phyloP scores from a whole-genome alignment of 805 yeast species.

The Zygosaccharomyces kombuchaensis region DNA sequence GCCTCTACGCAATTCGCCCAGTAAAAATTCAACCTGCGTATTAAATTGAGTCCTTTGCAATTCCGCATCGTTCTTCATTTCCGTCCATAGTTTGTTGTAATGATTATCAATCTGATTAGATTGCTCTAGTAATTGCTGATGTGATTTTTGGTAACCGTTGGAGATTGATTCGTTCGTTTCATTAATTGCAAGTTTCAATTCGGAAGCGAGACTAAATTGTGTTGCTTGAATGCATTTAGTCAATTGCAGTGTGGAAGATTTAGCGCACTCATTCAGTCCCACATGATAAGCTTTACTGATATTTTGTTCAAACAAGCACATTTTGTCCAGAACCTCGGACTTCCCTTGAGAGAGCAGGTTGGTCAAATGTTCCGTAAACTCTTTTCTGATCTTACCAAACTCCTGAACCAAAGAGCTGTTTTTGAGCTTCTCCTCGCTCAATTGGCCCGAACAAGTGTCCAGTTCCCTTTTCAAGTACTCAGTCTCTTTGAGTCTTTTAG shows the following conservation, averaged over 20 bases:
- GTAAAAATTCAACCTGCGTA: neutral
- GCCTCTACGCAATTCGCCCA: neutral
- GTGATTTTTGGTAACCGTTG: neutral
- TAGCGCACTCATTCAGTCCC: neutral
- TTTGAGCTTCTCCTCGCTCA: conserved; percentile 45
- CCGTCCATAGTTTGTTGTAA: neutral
- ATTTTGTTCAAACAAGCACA: conserved; percentile 7
- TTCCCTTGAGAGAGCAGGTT: conserved; percentile 5
- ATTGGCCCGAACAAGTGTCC: conserved; percentile 43
- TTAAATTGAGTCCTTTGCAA: neutral
- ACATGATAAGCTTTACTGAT: conserved; percentile 6
- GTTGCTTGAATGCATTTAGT: neutral
- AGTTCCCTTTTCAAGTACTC: conserved; percentile 35
- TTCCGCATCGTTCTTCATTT: neutral
- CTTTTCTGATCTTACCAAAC: conserved; percentile 11
- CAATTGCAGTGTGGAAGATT: neutral
- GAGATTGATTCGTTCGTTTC: neutral
- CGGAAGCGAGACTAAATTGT: neutral
- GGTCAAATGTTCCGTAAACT: conserved; percentile 5
- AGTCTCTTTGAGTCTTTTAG: conserved; percentile 34
- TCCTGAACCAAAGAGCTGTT: conserved; percentile 26
- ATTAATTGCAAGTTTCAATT: neutral
- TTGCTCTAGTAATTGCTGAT: neutral
- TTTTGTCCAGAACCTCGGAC: conserved; percentile 3
- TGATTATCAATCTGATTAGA: neutral